Evolutionary conservation across 2,329 filamentous ascomycete species (phyloP), one percentile per base, ranked within the genome.

Genomic region (Neofusicoccum ribis): DNA sequence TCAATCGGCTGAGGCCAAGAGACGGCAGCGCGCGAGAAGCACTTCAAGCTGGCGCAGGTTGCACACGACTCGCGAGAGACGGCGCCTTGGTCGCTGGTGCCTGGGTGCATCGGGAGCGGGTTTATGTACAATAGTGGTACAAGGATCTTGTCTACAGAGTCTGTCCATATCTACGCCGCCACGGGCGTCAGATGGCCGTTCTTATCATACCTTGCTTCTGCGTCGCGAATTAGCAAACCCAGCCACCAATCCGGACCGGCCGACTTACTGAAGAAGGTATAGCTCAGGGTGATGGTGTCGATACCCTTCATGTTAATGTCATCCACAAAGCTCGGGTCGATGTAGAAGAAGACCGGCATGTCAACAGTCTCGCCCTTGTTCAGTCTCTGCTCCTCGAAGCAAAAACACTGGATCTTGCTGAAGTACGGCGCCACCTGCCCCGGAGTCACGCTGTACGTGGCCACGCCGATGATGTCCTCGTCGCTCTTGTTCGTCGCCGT

Each of bases 261-360:
- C 36, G 6, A 85, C 92, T 83, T 82, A 96, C 93, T 99, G 78
- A 99, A 99, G 77, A 99, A 99, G 0, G 95, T 99, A 81, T 99
- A 99, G 71, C 90, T 96, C 73, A 99, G 79, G 39, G 95, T 99
- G 64, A 99, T 93, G 1, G 93, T 97, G 81, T 97, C 92, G 68
- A 99, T 92, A 0, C 91, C 91, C 79, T 86, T 91, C 94, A 97
- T 98, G 69, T 91, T 93, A 60, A 94, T 82, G 78, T 99, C 95
- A 71, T 91, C 93, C 66, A 94, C 84, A 81, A 99, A 89, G 75
- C 98, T 95, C 0, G 95, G 95, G 74, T 99, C 95, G 69, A 99
- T 91, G 79, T 98, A 99, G 81, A 99, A 99, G 79, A 99, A 99
- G 0, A 99, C 96, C 0, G 95, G 96, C 96, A 99, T 99, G 78